Evolutionary conservation across 2,329 filamentous ascomycete species (phyloP), one percentile per base, ranked within the genome.

Genomic region (Metarhizium sp.): DNA sequence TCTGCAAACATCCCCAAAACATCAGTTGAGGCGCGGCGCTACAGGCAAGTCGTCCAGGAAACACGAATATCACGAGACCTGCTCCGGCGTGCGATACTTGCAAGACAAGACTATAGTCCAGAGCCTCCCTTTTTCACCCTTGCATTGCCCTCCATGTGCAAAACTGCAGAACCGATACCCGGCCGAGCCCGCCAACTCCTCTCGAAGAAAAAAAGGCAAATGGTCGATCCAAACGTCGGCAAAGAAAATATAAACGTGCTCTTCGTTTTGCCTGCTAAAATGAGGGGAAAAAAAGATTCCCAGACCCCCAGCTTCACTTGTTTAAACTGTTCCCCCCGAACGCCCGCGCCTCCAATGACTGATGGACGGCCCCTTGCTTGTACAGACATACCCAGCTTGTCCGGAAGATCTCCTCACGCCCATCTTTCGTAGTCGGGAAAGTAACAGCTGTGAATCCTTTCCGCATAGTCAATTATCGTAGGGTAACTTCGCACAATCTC

Each of bases 361-460:
- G 25, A 25, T 25, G 1, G 25, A 25, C 11, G 13, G 2, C 14
- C 38, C 38, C 13, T 11, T 5, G 5, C 38, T 1, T 2, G 13
- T 5, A 40, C 38, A 14, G 11, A 13, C 2, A 5, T 5, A 16
- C 7, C 10, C 38, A 13, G 38, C 5, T 16, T 16, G 14, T 20
- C 38, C 20, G 14, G 43, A 13, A 2, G 3, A 6, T 18, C 34
- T 47, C 42, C 13, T 63, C 54, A 8, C 6, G 16, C 42, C 69
- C 73, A 73, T 34, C 63, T 62, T 56, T 76, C 69, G 61, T 85
- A 85, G 40, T 86, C 81, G 0, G 78, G 73, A 59, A 86, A 86
- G 61, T 80, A 84, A 4, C 58, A 57, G 50, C 74, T 66, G 62
- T 84, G 80, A 46, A 86, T 82, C 55, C 78, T 73, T 42, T 62